Evolutionary conservation across 23 red algal genomes (phyloP).

Genomic region (Gracilaria vermiculophylla): DNA sequence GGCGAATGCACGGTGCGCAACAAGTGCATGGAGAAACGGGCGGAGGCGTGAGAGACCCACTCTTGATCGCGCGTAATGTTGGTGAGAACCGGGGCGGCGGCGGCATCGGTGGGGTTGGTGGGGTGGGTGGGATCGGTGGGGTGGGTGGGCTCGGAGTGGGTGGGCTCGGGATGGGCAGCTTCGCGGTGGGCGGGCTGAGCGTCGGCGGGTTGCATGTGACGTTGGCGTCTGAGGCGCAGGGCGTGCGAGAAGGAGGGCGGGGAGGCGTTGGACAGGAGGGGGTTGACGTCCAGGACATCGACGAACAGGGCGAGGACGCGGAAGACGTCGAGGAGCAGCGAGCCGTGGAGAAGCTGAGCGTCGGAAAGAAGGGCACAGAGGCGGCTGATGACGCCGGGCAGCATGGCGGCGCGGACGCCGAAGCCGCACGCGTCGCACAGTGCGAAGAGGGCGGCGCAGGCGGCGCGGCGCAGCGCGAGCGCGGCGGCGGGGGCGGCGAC

Average conservation of each 20-base stretch:
- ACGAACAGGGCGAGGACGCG: not conserved
- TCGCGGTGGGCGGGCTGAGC: too few relatives aligned
- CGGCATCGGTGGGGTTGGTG: not conserved
- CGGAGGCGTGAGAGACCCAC: not conserved
- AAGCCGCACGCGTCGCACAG: not conserved
- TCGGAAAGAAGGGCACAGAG: not conserved
- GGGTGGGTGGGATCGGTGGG: not conserved
- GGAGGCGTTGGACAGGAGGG: not conserved
- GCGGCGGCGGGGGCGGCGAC: not conserved
- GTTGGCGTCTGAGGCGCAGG: not conserved
- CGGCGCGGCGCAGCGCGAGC: not conserved
- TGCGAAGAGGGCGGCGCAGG: not conserved
- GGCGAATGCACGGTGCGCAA: not conserved
- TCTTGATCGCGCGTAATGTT: not conserved
- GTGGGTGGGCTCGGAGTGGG: too few relatives aligned
- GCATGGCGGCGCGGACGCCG: not conserved
- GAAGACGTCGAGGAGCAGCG: not conserved
- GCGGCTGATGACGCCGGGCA: not conserved
- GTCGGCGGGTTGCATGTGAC: not conserved
- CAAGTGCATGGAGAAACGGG: not conserved
- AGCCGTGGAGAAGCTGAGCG: not conserved
- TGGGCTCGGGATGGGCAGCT: too few relatives aligned
- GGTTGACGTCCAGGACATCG: not conserved
- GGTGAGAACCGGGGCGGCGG: not conserved
- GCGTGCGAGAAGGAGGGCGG: not conserved